Evolutionary conservation across 2,329 filamentous ascomycete genomes (phyloP), one percentile per base, ranked within the genome.

Genomic region (Penicillium sp.): DNA sequence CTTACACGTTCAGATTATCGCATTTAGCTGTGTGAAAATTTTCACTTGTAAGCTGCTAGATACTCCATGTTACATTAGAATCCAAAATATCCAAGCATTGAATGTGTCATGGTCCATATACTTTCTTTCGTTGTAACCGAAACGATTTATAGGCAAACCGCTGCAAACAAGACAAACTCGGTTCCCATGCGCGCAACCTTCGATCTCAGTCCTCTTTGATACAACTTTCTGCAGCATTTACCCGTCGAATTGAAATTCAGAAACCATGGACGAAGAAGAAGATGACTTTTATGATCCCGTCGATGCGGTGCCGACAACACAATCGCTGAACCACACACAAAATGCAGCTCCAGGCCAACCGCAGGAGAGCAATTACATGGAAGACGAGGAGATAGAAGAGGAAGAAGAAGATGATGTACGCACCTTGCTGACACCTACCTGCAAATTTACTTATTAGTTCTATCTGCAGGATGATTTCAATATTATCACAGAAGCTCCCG

Each of bases 401-500:
- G 73, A 72, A 38, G 71, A 76, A 56, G 75, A 75, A 44, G 67
- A 74, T 43, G 68, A 70, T 43, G 67, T 69, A 56, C 16, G 58
- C 34, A 53, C 31, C 18, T 10, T 49, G 51, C 38, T 43, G 53
- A 16, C 53, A 26, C 18, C 8, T 32, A 40, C 18, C 18, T 18
- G 11, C n/a, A 16, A 22, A 5, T 22, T 24, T 5, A 13, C 6
- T 8, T 64, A 46, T 66, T 64, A 52, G 44, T 10, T 6, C 11
- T 20, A 3, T 53, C 1, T 16, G 3, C 56, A 79, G 77, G 77
- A 79, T 60, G 77, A 79, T 40, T 78, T 79, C 59, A 78, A 79
- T 61, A 79, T 79, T 55, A 79, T 79, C 51, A 79, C 77, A 58
- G 77, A 79, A 62, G 75, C 74, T 32, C 74, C 76, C 37, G 69